Conservation (phyloP, 257 asterid species). For the Misopates orontium region DNA sequence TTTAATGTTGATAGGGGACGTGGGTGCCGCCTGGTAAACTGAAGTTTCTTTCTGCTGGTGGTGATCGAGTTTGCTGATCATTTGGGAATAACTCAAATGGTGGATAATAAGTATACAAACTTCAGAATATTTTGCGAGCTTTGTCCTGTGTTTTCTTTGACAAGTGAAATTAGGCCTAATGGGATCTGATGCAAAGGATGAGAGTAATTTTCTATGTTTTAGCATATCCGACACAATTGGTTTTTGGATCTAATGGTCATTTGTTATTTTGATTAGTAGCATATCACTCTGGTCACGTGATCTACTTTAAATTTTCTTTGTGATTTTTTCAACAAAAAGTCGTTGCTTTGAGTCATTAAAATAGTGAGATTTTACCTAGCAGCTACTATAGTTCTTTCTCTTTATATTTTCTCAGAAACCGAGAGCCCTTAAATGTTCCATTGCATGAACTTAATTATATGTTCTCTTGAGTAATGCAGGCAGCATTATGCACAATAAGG, state of each 20-base stretch:
- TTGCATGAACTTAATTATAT: slow-evolving; percentile 18
- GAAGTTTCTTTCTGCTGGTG: slow-evolving; percentile 10
- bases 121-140: slow-evolving; percentile 11
- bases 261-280: slow-evolving; percentile 11
- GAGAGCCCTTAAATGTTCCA: slow-evolving; percentile 15
- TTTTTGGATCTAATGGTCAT: slow-evolving; percentile 3
- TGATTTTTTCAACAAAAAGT: slow-evolving; percentile 9
- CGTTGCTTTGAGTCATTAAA: neutral
- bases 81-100: neutral
- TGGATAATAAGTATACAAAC: slow-evolving; percentile 1
- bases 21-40: neutral
- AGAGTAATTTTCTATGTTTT: slow-evolving; percentile 4
- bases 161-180: slow-evolving; percentile 16
- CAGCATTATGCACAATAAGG: slow-evolving; percentile 93
- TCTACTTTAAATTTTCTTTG: slow-evolving; percentile 1
- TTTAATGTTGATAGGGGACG: neutral
- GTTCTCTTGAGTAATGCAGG: slow-evolving; percentile 48
- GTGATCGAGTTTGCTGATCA: slow-evolving; percentile 1
- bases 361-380: slow-evolving; percentile 2
- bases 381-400: slow-evolving; percentile 19
- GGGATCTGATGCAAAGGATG: slow-evolving; percentile 19
- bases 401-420: slow-evolving; percentile 7
- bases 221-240: slow-evolving; percentile 11
- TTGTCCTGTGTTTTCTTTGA: slow-evolving; percentile 6
- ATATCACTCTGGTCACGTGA: slow-evolving; percentile 10